Evolutionary conservation across 768 basidiomycete species (phyloP).

Genomic region (Suillus ampliporus): DNA sequence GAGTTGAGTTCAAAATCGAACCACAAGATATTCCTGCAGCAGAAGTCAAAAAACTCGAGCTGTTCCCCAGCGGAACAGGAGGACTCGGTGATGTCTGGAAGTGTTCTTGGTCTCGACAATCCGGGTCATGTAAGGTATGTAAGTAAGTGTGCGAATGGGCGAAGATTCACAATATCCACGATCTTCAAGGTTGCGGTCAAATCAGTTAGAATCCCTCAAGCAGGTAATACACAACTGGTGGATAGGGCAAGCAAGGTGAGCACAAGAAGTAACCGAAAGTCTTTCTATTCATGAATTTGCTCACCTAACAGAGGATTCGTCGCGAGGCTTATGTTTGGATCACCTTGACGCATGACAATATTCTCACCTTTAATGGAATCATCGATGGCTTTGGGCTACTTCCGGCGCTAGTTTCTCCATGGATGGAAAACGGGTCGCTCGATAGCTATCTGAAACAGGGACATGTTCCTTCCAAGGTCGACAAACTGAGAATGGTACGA

Average conservation of each 20-base stretch:
- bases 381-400: slow-evolving; percentile 25
- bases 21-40: not conserved
- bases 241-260: slow-evolving; percentile 7
- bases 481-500: slow-evolving; percentile 24
- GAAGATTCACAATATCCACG: not conserved
- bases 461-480: not conserved
- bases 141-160: not conserved
- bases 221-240: not conserved
- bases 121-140: too few relatives aligned
- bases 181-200: slow-evolving; percentile 15
- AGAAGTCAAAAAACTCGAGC: not conserved
- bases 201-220: slow-evolving; percentile 3
- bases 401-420: slow-evolving; percentile 30
- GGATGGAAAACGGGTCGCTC: slow-evolving; percentile 38
- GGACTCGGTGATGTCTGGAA: slow-evolving; percentile 17
- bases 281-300: not conserved
- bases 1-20: not conserved
- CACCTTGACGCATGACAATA: slow-evolving; percentile 17
- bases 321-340: slow-evolving; percentile 14
- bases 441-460: slow-evolving; percentile 29
- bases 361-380: slow-evolving; percentile 25
- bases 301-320: slow-evolving; percentile 8
- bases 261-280: not conserved
- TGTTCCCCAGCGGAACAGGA: slow-evolving; percentile 4
- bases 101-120: slow-evolving; percentile 1